Conservation (phyloP, 352 stramenopile genomes). For the Pythium myriotylum region DNA sequence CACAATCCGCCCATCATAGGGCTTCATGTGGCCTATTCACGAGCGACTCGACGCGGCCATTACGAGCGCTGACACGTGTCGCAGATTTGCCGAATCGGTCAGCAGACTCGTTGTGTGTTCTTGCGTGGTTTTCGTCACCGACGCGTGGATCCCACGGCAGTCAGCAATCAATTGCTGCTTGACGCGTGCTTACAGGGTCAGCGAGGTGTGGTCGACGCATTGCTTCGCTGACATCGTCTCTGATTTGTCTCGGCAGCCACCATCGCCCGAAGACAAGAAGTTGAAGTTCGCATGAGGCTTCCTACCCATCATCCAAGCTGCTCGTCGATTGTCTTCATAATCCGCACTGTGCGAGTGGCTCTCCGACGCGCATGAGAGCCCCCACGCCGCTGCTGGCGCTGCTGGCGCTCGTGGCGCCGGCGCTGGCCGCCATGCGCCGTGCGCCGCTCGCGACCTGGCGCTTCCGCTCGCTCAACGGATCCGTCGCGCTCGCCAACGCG, state of each 20-base stretch:
- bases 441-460: constrained; percentile 46
- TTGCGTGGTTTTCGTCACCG: constrained; percentile 23
- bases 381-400: background rate
- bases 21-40: constrained; percentile 1
- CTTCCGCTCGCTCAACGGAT: constrained; percentile 61
- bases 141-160: constrained; percentile 16
- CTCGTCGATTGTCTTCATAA: too few relatives aligned
- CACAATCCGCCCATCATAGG: constrained; percentile 1
- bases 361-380: background rate
- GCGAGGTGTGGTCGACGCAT: constrained; percentile 13
- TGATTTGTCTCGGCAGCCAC: too few relatives aligned
- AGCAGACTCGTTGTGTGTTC: constrained; percentile 23
- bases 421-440: background rate
- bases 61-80: constrained; percentile 10
- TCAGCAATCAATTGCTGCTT: constrained; percentile 22
- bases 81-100: constrained; percentile 18
- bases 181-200: constrained; percentile 10
- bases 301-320: constrained; percentile 1
- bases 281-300: too few relatives aligned
- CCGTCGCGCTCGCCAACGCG: constrained; percentile 48
- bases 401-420: background rate
- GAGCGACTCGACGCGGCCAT: constrained; percentile 6
- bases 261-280: too few relatives aligned
- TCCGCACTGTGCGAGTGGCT: background rate
- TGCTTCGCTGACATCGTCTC: constrained; percentile 21